Evolutionary conservation across 306 rosid species (phyloP), one percentile per base, ranked within the genome.

Genomic region (apple (Malus domestica)): DNA sequence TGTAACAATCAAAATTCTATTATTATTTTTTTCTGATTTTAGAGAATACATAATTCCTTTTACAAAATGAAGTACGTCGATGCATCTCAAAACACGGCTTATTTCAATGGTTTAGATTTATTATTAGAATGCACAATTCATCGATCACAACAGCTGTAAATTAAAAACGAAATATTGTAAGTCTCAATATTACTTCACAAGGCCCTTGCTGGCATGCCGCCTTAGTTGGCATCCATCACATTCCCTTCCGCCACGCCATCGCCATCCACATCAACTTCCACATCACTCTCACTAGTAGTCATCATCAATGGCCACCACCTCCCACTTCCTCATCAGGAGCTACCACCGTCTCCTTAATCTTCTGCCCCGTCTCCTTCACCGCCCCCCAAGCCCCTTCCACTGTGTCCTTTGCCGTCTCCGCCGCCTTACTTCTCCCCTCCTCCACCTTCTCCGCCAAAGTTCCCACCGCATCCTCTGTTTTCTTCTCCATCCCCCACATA

Each of bases 311-410:
- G 2, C 42, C 40, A 1, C 54, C 18, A 32, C 68, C 42, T 27
- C 63, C 77, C n/a, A 25, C 80, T 22, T 82, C 73, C 4, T 82
- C 86, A n/a, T 83, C 85, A 8, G 85, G 81, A 30, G 77, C 61
- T 3, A 86, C 90, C 54, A 90, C 84, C 5, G 83, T 84, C 58
- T 86, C 92, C 86, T 90, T 92, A 3, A 90, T 71, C 82, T 82
- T 87, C 66, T 90, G 80, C 15, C 88, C 70, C 0, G 90, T 85
- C 22, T 78, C 88, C 75, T 80, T 88, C 64, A 77, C 80, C 70
- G 68, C 67, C 59, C 60, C 79, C 68, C 65, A 62, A 13, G 32
- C 32, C 45, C 51, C 76, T 65, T 58, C n/a, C 71, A 67, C 71
- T 30, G 27, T 70, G 55, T 75, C 84, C 25, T 74, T 58, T 29